Evolutionary conservation across 345 rosid species (phyloP), one percentile per base, ranked within the genome.

Genomic region (Citrus mangshanensis): DNA sequence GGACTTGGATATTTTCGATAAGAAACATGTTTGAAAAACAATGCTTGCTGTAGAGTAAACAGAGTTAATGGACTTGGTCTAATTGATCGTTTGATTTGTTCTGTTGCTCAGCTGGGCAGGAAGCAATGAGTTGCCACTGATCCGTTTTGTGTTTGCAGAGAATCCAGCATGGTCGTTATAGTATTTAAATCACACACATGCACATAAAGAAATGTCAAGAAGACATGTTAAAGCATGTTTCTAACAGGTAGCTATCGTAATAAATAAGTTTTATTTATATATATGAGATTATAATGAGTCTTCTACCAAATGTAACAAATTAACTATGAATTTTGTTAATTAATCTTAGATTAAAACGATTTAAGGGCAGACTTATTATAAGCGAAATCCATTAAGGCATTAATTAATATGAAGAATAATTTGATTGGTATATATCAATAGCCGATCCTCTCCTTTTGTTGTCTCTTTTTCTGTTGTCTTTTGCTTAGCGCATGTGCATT

Each of bases 151-250:
- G 59, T 24, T 70, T 51, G 35, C 60, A 49, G 30, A 70, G 37
- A 25, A 14, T 30, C 22, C 38, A 49, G 60, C 61, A 70, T 18
- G 8, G 62, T 14, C 60, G 32, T 30, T 27, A 8, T 51, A 24
- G 9, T 19, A 2, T 18, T 51, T 16, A 19, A 71, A 68, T 30
- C 61, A 28, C 42, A 51, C 74, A 28, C 27, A 54, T 49, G 74
- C 25, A 18, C 13, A 8, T 16, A 51, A 16, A n/a, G 55, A 51
- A 38, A 28, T 4, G 0, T 68, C 5, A 18, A 19, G 10, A 42
- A 54, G 65, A 56, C 65, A 72, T 32, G 76, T 72, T 72, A 32
- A 24, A 72, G 49, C 76, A 72, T 72, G 63, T 72, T 32, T 55
- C 46, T 18, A 4, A 10, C 62, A 55, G 5, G 51, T 13, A 3